Base-by-base conservation (phyloP, 331 rosid genomes). In the Acacia pycnantha region DNA sequence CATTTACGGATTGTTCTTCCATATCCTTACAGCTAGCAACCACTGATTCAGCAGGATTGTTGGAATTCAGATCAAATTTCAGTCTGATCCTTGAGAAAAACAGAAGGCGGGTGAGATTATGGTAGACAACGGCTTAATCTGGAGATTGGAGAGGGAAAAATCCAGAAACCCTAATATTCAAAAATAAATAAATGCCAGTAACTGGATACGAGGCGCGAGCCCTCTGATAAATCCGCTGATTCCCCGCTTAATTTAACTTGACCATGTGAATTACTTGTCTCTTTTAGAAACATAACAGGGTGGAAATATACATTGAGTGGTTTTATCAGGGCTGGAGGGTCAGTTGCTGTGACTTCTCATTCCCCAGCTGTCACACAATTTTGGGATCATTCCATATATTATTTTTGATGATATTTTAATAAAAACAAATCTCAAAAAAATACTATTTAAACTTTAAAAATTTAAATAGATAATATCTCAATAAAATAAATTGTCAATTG, bases 151-250 rank as follows among this genome's bases (percentile, higher is more conserved):
- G 29, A 48, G 16, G 41, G 26, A 26, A 18, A 15, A 41, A 50
- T 24, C n/a, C 12, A 16, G 22, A 70, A 70, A 40, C 47, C 71
- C 61, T 70, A 70, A 56, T 68, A 68, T 10, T 9, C 13, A 54
- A 21, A 54, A 21, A 54, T 21, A 19, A 54, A 54, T 21, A n/a
- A 37, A 4, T 83, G 77, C 76, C 70, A 61, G 76, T 44, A 56
- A 56, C 40, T 37, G 84, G 82, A 44, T 64, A 93, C 90, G 91
- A 87, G 87, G 6, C 96, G 90, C 92, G 88, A 88, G 89, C 90
- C 11, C 22, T 6, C 58, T 16, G 22, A 18, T 16, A 6, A 6
- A 51, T 18, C 10, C 58, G 22, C 16, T 51, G 58, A 51, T 1
- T 18, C 12, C 7, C 21, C 54, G 21, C 54, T 48, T 15, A 4